These are phyloP conservation scores for Wickerhamomyces chambardii DNA, from an alignment of 805 yeast genomes.

Conservation along the genomic window DNA sequence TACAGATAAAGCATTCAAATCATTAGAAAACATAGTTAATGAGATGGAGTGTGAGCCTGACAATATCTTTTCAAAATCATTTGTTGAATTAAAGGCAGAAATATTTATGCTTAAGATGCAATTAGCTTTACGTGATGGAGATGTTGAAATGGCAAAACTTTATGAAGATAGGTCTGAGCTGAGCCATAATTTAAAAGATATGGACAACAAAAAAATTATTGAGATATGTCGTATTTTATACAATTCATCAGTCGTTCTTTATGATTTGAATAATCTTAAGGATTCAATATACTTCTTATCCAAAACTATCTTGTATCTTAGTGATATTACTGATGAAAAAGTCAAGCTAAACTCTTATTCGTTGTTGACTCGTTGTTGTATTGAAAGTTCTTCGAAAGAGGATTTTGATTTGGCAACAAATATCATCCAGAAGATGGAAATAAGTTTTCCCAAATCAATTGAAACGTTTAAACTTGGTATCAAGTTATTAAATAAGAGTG, in stretches of 20 bases:
- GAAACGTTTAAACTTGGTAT: slow-evolving; percentile 23
- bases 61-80: slow-evolving; percentile 4
- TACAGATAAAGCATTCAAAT: slow-evolving; percentile 16
- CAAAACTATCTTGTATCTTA: slow-evolving; percentile 5
- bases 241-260: slow-evolving; percentile 19
- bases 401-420: slow-evolving; percentile 11
- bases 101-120: slow-evolving; percentile 23
- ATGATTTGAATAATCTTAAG: slow-evolving; percentile 3
- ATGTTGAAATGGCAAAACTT: slow-evolving; percentile 24
- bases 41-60: slow-evolving; percentile 3
- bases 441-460: slow-evolving; percentile 16
- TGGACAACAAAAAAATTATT: slow-evolving; percentile 12
- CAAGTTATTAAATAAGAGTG: slow-evolving; percentile 9
- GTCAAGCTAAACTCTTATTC: slow-evolving; percentile 13
- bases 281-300: slow-evolving; percentile 11
- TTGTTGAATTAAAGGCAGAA: slow-evolving; percentile 17
- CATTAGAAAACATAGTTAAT: slow-evolving; percentile 10
- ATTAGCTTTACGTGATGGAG: slow-evolving; percentile 18
- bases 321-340: slow-evolving; percentile 8
- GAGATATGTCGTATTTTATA: slow-evolving; percentile 25
- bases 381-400: slow-evolving; percentile 13
- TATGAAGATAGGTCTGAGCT: slow-evolving; percentile 22
- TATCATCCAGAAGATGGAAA: slow-evolving; percentile 16
- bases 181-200: slow-evolving; percentile 1
- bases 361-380: slow-evolving; percentile 18